Percentiles rank a stretch among this genome's conserved stretches.
Conservation (phyloP, 1,139 yeast genomes). For the Candida buenavistaensis region DNA sequence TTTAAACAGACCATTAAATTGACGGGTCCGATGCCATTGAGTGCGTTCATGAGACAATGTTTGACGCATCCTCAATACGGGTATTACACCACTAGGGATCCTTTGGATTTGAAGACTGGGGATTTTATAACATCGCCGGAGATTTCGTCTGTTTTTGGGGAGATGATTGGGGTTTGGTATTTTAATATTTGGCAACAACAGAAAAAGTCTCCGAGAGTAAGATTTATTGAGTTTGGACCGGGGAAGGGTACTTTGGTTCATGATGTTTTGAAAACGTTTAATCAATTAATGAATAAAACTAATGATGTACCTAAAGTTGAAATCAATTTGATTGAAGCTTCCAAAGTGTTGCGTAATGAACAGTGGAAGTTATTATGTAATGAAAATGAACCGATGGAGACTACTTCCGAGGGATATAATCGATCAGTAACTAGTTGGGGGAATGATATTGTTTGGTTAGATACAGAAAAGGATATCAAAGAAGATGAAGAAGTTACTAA, state of each 20-base stretch:
- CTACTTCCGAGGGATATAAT: constrained; percentile 33
- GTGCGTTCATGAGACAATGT: constrained; percentile 81
- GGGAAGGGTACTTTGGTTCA: constrained; percentile 80
- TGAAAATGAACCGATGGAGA: constrained; percentile 18
- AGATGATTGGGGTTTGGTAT: constrained; percentile 77
- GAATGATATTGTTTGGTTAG: constrained; percentile 64
- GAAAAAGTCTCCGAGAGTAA: constrained; percentile 45
- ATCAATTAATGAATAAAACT: constrained; percentile 35
- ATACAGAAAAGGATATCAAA: constrained; percentile 58
- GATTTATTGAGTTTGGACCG: constrained; percentile 85
- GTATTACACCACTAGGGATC: constrained; percentile 77
- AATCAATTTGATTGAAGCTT: constrained; percentile 70
- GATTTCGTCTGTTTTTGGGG: constrained; percentile 86
- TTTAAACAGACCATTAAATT: constrained; percentile 58
- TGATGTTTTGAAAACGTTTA: constrained; percentile 56
- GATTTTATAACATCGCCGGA: constrained; percentile 89
- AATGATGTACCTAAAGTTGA: constrained; percentile 27
- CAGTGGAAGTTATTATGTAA: constrained; percentile 58
- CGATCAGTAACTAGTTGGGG: constrained; percentile 53
- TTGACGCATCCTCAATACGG: constrained; percentile 77
- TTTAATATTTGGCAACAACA: constrained; percentile 63
- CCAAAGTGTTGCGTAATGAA: constrained; percentile 58
- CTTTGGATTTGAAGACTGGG: constrained; percentile 61
- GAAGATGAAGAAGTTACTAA: constrained; percentile 45
- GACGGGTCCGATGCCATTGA: constrained; percentile 74